Percentiles rank a stretch among this genome's conserved stretches.
Evolutionary conservation across 768 basidiomycete genomes (phyloP).

Genomic region (Mycena filopes): DNA sequence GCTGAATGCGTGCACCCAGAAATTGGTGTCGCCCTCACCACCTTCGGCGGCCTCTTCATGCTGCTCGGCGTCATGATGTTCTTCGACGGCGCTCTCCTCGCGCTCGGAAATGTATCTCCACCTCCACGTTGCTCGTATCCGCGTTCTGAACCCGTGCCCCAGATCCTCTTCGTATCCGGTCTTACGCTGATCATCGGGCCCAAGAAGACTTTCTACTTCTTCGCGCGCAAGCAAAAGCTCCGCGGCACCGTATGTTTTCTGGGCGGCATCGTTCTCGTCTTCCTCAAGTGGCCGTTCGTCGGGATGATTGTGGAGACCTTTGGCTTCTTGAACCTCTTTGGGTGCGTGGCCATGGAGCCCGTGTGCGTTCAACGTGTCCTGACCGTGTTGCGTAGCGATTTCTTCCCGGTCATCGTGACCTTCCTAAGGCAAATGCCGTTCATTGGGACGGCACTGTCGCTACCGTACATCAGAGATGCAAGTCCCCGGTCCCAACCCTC

Average conservation of each 20-base stretch:
- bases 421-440: constrained; percentile 95
- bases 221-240: constrained; percentile 94
- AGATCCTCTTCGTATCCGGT: constrained; percentile 95
- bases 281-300: constrained; percentile 94
- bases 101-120: constrained; percentile 88
- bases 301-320: constrained; percentile 95
- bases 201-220: constrained; percentile 97
- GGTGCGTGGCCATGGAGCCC: constrained; percentile 59
- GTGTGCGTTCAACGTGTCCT: background rate
- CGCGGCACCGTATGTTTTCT: constrained; percentile 91
- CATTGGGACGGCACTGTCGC: constrained; percentile 84
- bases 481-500: constrained; percentile 40
- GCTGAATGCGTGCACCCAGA: constrained; percentile 58
- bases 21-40: constrained; percentile 96
- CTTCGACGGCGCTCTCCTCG: constrained; percentile 95
- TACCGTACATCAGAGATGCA: constrained; percentile 90
- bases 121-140: background rate
- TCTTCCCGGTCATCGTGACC: constrained; percentile 98
- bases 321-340: constrained; percentile 97
- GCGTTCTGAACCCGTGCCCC: constrained; percentile 20
- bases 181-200: constrained; percentile 97
- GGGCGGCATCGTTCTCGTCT: constrained; percentile 91
- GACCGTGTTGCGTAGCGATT: constrained; percentile 71
- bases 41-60: constrained; percentile 96
- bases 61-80: constrained; percentile 94